Evolutionary conservation across 805 yeast species (phyloP).

Genomic region (Metschnikowia baotianmanensis): DNA sequence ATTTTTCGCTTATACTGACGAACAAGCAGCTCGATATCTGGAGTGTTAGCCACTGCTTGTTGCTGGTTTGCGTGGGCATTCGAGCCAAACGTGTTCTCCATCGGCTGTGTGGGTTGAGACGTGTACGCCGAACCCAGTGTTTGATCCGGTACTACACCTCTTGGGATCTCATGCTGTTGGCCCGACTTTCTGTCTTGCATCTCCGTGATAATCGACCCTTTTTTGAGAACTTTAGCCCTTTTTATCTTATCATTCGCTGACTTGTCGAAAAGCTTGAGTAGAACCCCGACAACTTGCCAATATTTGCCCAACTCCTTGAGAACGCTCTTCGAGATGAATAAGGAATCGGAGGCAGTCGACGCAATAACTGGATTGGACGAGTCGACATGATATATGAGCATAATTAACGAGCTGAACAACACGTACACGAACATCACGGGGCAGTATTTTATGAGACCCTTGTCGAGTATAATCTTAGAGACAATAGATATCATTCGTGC

Average conservation of each 20-base stretch:
- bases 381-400: conserved; percentile 69
- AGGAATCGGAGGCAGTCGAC: conserved; percentile 42
- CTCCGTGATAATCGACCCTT: conserved; percentile 38
- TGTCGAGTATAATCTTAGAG: conserved; percentile 51
- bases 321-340: conserved; percentile 36
- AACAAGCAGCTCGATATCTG: conserved; percentile 34
- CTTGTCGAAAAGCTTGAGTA: conserved; percentile 38
- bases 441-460: conserved; percentile 48
- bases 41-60: conserved; percentile 3
- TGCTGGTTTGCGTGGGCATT: neutral
- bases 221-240: conserved; percentile 39
- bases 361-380: conserved; percentile 40
- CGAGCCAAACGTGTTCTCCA: neutral
- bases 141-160: neutral
- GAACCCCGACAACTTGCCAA: conserved; percentile 41
- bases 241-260: conserved; percentile 42
- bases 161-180: conserved; percentile 7
- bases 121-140: no score
- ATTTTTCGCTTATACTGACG: conserved; percentile 28
- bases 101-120: no score
- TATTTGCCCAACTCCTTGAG: conserved; percentile 35
- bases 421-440: conserved; percentile 61
- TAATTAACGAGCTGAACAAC: conserved; percentile 61
- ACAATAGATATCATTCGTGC: conserved; percentile 72
- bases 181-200: conserved; percentile 32